Conservation (phyloP, 2,329 filamentous ascomycete genomes). For the Verticillium tricorpus region DNA sequence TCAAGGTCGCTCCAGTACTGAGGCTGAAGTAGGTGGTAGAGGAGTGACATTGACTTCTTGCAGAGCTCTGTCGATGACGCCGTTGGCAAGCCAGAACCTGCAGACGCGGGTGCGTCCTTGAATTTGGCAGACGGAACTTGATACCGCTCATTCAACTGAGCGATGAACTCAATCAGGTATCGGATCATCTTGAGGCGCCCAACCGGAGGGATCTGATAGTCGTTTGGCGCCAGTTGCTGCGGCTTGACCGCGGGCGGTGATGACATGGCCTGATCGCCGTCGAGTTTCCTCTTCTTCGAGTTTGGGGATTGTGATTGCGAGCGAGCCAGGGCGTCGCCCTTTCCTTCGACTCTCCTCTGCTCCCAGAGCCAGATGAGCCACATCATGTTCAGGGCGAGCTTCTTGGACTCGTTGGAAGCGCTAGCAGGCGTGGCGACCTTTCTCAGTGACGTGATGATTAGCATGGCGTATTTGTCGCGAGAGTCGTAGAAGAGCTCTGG, state of each 20-base stretch:
- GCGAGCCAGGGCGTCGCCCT: conserved; percentile 31
- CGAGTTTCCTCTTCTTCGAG: conserved; percentile 71
- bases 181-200: conserved; percentile 81
- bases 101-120: conserved; percentile 41
- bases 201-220: conserved; percentile 63
- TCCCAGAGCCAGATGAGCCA: conserved; percentile 92
- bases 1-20: conserved; percentile 91
- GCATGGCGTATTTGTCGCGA: conserved; percentile 80
- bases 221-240: conserved; percentile 47
- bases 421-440: conserved; percentile 84
- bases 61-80: conserved; percentile 61
- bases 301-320: conserved; percentile 65
- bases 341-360: conserved; percentile 68
- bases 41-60: conserved; percentile 75
- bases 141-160: conserved; percentile 81
- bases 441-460: conserved; percentile 82
- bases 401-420: conserved; percentile 86
- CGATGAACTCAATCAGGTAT: conserved; percentile 94
- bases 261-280: conserved; percentile 52
- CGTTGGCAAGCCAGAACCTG: background rate
- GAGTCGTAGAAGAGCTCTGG: conserved; percentile 93
- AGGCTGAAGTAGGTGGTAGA: conserved; percentile 80
- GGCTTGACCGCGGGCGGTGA: conserved; percentile 49
- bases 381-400: conserved; percentile 85
- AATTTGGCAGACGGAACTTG: conserved; percentile 67